Evolutionary conservation across 1,284 basidiomycete species (phyloP).

Genomic region (Ustilago lituana): DNA sequence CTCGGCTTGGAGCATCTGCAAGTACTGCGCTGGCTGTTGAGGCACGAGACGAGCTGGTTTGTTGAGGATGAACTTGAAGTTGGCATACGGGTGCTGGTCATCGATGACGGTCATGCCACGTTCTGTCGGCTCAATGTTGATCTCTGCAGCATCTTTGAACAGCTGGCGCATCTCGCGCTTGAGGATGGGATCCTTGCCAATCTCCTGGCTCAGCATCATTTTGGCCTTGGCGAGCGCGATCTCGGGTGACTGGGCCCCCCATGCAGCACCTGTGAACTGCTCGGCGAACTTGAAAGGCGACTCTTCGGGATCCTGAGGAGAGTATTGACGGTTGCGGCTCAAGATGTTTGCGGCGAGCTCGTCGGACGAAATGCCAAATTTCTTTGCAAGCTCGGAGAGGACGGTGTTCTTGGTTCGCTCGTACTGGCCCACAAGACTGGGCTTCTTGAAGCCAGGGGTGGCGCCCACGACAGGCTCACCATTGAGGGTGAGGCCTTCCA

Average conservation of each 20-base stretch:
- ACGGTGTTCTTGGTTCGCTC: slow-evolving; percentile 83
- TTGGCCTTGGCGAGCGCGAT: slow-evolving; percentile 72
- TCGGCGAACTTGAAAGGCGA: slow-evolving; percentile 51
- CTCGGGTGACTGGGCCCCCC: slow-evolving; percentile 49
- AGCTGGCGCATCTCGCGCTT: slow-evolving; percentile 80
- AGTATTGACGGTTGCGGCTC: slow-evolving; percentile 70
- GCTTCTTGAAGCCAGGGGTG: slow-evolving; percentile 74
- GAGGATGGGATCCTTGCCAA: slow-evolving; percentile 90
- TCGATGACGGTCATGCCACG: slow-evolving; percentile 90
- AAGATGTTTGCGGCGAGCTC: slow-evolving; percentile 84
- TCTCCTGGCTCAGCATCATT: slow-evolving; percentile 86
- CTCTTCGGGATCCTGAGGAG: slow-evolving; percentile 73
- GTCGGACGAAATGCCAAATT: slow-evolving; percentile 80
- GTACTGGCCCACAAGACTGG: slow-evolving; percentile 85
- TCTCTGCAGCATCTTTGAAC: slow-evolving; percentile 80
- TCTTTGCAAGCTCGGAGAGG: slow-evolving; percentile 79
- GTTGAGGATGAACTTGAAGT: slow-evolving; percentile 91
- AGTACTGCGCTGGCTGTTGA: slow-evolving; percentile 75
- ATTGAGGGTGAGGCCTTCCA: slow-evolving; percentile 39
- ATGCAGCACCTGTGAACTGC: slow-evolving; percentile 62
- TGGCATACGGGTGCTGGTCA: slow-evolving; percentile 86
- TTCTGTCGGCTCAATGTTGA: slow-evolving; percentile 88
- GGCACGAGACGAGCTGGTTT: slow-evolving; percentile 81
- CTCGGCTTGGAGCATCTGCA: slow-evolving; percentile 92
- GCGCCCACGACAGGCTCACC: slow-evolving; percentile 65